These are phyloP conservation scores for Sutorius eximius DNA, from an alignment of 1,284 basidiomycete genomes.

Conservation along the genomic window DNA sequence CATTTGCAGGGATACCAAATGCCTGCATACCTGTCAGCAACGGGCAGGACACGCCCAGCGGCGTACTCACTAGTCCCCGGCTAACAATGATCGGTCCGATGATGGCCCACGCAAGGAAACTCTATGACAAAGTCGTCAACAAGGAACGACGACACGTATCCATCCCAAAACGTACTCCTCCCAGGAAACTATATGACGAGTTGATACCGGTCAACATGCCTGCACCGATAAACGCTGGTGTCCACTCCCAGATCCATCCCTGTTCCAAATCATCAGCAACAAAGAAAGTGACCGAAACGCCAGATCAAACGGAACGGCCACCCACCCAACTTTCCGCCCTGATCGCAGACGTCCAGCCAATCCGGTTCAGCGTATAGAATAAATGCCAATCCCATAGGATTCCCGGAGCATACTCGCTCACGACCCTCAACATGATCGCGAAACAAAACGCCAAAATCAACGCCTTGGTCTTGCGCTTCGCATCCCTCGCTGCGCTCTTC, in stretches of 20 bases:
- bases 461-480: conserved; percentile 58
- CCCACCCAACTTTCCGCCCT: conserved; percentile 44
- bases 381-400: conserved; percentile 13
- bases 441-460: conserved; percentile 34
- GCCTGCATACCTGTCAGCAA: background rate
- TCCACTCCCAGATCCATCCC: conserved; percentile 28
- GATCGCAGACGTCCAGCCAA: conserved; percentile 64
- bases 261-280: conserved; percentile 22
- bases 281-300: background rate
- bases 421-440: conserved; percentile 55
- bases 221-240: conserved; percentile 67
- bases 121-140: conserved; percentile 33
- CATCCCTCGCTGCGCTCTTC: conserved; percentile 47
- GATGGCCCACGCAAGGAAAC: conserved; percentile 67
- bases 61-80: conserved; percentile 38
- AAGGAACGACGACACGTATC: conserved; percentile 18
- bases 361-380: conserved; percentile 25
- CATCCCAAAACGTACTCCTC: conserved; percentile 35
- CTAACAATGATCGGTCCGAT: conserved; percentile 58
- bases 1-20: conserved; percentile 12
- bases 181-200: conserved; percentile 60
- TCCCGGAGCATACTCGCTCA: conserved; percentile 61
- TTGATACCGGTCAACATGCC: conserved; percentile 69
- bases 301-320: conserved; percentile 5
- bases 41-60: background rate